phyloP scores from a whole-genome alignment of 176 grass and related monocot genomes.

The Oryza longistaminata region DNA sequence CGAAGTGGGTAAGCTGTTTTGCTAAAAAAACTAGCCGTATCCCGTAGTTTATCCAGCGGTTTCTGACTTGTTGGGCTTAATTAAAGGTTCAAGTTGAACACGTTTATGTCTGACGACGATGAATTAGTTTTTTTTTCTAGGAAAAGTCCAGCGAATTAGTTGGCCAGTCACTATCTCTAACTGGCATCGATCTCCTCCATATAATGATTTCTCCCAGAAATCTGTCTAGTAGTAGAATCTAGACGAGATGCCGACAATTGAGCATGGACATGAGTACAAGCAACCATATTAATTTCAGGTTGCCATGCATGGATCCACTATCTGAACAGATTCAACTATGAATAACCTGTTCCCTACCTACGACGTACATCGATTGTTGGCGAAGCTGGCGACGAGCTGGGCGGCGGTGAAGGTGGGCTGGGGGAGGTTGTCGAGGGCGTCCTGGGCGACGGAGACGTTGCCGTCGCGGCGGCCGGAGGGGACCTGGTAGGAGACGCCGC shows the following conservation, averaged over 20 bases:
- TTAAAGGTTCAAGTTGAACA: background rate
- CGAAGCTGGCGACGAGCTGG: conserved; percentile 38
- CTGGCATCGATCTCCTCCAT: background rate
- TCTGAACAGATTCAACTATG: background rate
- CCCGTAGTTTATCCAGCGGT: background rate
- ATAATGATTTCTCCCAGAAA: background rate
- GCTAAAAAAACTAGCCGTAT: background rate
- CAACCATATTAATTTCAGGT: background rate
- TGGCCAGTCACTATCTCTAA: background rate
- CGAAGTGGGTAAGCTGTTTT: background rate
- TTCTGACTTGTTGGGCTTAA: background rate
- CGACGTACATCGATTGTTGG: background rate
- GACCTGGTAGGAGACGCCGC: conserved; percentile 48
- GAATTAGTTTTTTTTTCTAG: background rate
- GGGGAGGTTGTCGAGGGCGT: conserved; percentile 44
- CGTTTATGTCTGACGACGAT: background rate
- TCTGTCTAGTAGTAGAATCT: background rate
- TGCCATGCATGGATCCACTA: background rate
- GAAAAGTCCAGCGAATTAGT: background rate
- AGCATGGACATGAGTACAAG: background rate
- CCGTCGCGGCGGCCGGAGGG: conserved; percentile 61
- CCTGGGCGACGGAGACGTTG: conserved; percentile 32
- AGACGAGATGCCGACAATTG: background rate
- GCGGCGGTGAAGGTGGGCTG: conserved; percentile 32
- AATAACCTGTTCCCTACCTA: background rate